Conservation (phyloP, 2,329 filamentous ascomycete species). For the Fusarium musae region DNA sequence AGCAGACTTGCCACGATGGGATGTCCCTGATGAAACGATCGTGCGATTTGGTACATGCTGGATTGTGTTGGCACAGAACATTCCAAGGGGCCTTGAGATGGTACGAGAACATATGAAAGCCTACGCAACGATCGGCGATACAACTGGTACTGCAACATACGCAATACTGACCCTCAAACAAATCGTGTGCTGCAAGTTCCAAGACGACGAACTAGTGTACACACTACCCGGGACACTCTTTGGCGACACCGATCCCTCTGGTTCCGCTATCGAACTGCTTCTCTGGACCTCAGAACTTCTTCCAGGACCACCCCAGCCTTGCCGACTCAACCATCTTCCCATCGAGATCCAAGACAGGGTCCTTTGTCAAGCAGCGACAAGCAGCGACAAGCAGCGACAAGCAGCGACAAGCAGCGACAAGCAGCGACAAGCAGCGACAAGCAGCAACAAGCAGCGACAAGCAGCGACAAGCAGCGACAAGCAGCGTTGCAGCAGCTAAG, state of each 20-base stretch:
- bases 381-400: background rate
- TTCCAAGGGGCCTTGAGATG: conserved; percentile 22
- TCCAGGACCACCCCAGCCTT: too few species aligned
- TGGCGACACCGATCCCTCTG: background rate
- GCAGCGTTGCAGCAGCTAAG: conserved; percentile 17
- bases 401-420: background rate
- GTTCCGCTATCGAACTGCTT: conserved; percentile 32
- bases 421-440: background rate
- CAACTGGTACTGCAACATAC: background rate
- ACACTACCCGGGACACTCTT: conserved; percentile 26
- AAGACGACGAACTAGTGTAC: background rate
- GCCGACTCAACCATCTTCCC: conserved; percentile 16
- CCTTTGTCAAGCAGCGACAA: conserved; percentile 9
- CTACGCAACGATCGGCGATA: fast-evolving
- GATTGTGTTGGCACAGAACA: conserved; percentile 28
- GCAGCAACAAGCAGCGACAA: too few species aligned
- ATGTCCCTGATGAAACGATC: conserved; percentile 9
- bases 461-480: conserved; percentile 1
- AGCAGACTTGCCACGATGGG: conserved; percentile 29
- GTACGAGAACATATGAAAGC: conserved; percentile 16
- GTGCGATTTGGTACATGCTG: conserved; percentile 28
- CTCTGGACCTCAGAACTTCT: conserved; percentile 1
- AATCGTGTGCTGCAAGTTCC: conserved; percentile 21
- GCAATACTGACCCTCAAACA: conserved; percentile 27
- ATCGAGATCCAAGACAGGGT: conserved; percentile 33